These are phyloP conservation scores for Ambrosia hybrid DNA, from an alignment of 140 eudicot species.

Conservation along the genomic window DNA sequence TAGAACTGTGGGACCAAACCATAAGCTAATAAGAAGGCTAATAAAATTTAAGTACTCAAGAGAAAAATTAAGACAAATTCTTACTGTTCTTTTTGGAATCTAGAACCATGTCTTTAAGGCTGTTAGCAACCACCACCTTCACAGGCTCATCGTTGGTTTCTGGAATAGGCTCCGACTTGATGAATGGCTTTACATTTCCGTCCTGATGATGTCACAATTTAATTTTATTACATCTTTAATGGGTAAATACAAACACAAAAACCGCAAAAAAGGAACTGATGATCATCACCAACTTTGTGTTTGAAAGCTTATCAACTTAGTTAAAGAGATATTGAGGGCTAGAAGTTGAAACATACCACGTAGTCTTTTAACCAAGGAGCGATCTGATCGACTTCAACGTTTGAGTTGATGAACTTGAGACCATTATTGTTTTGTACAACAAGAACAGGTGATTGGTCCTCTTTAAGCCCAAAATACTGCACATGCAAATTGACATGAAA, in stretches of 20 bases:
- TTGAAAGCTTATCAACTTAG: neutral
- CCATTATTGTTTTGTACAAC: slow-evolving; percentile 38
- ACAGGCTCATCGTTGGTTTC: slow-evolving; percentile 83
- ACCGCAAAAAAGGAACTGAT: too few relatives aligned
- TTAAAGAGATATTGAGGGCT: too few relatives aligned
- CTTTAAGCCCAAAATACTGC: slow-evolving; percentile 60
- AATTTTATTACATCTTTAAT: too few relatives aligned
- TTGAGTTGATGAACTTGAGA: slow-evolving; percentile 38
- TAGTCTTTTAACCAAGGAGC: slow-evolving; percentile 55
- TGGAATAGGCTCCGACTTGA: slow-evolving; percentile 75
- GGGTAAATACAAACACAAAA: too few relatives aligned
- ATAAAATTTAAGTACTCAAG: neutral
- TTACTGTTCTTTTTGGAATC: slow-evolving; percentile 78
- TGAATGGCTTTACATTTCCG: slow-evolving; percentile 56
- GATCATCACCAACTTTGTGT: neutral
- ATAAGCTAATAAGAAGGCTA: neutral
- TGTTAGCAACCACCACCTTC: slow-evolving; percentile 80
- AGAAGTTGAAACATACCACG: slow-evolving; percentile 30
- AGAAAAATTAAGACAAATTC: slow-evolving; percentile 8
- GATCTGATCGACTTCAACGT: slow-evolving; percentile 37
- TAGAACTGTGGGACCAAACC: slow-evolving; percentile 44
- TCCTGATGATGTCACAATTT: slow-evolving; percentile 38
- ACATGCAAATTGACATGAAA: slow-evolving; percentile 21
- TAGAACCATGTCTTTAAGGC: slow-evolving; percentile 65
- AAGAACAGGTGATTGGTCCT: slow-evolving; percentile 50